Conservation (phyloP, 352 stramenopile genomes). For the Plasmopara viticola region DNA sequence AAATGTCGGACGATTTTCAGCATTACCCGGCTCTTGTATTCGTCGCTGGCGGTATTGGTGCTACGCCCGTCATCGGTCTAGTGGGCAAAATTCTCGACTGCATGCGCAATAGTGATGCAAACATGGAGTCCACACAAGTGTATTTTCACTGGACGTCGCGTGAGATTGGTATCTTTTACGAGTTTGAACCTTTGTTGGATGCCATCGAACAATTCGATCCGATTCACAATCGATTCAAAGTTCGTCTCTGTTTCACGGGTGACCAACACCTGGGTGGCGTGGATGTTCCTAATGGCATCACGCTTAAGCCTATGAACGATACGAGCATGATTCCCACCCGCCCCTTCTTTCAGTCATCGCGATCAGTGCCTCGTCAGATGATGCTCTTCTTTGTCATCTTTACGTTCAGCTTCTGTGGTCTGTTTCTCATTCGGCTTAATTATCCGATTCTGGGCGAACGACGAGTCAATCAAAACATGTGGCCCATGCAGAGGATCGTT, state of each 20-base stretch:
- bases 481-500: conserved; percentile 75
- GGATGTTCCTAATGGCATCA: conserved; percentile 67
- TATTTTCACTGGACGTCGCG: conserved; percentile 84
- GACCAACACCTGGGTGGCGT: conserved; percentile 72
- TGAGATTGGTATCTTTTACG: conserved; percentile 79
- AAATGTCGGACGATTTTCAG: conserved; percentile 80
- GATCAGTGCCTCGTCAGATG: conserved; percentile 64
- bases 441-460: conserved; percentile 64
- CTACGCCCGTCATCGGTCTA: conserved; percentile 86
- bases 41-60: conserved; percentile 79
- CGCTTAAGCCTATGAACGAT: conserved; percentile 76
- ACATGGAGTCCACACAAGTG: conserved; percentile 59
- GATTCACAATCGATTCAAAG: conserved; percentile 55
- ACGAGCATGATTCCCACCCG: conserved; percentile 71
- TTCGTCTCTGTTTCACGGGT: conserved; percentile 73
- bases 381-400: conserved; percentile 79
- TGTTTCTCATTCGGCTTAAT: conserved; percentile 65
- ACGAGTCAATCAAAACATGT: conserved; percentile 68
- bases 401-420: conserved; percentile 55
- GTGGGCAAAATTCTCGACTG: conserved; percentile 80
- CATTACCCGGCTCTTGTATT: conserved; percentile 77
- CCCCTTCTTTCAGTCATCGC: conserved; percentile 67
- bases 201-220: conserved; percentile 73
- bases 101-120: conserved; percentile 73
- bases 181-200: conserved; percentile 76